Evolutionary conservation across 176 grass and related monocot species (phyloP), one percentile per base, ranked within the genome.

Genomic region (Paspalum notatum): DNA sequence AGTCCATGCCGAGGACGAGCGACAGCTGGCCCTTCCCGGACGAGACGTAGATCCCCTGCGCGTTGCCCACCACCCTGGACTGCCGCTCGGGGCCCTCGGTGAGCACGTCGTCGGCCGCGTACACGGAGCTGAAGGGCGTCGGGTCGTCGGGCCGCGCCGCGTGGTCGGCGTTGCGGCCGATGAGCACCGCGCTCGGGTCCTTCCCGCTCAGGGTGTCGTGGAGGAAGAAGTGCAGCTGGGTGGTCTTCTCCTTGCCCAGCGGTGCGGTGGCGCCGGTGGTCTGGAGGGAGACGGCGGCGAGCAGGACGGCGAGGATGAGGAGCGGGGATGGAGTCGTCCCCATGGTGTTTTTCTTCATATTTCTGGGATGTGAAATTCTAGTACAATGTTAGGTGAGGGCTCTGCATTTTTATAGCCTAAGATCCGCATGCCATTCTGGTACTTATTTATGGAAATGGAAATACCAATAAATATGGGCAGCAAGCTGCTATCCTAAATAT

Each of bases 151-250:
- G 21, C 2, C 0, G 43, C 0, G 86, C 0, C 4, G 15, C 27
- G 43, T 2, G 50, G 1, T 3, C 5, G 12, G 32, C 80, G 18
- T 3, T 75, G 10, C 14, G 86, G 0, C 80, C 87, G 0, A 86
- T 79, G 0, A 64, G 39, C 12, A 89, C 86, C 1, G 86, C 86
- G 10, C 8, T 65, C 16, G 91, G 87, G 53, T 85, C 64, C 22
- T 70, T 44, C 0, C 84, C 91, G 77, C 76, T 46, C 8, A 89
- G 60, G 50, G 48, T 87, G 91, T 87, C 91, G 9, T 90, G 87
- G 65, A 93, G 81, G 84, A 63, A 93, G 81, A 93, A 93, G 77
- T 3, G 87, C 2, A 93, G 66, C 3, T 59, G 39, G 26, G 91
- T 93, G 7, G 69, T 9, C 62, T 82, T 91, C 89, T 64, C 88